phyloP scores from a whole-genome alignment of 2,329 filamentous ascomycete species.

The Trichoderma koningiopsis region DNA sequence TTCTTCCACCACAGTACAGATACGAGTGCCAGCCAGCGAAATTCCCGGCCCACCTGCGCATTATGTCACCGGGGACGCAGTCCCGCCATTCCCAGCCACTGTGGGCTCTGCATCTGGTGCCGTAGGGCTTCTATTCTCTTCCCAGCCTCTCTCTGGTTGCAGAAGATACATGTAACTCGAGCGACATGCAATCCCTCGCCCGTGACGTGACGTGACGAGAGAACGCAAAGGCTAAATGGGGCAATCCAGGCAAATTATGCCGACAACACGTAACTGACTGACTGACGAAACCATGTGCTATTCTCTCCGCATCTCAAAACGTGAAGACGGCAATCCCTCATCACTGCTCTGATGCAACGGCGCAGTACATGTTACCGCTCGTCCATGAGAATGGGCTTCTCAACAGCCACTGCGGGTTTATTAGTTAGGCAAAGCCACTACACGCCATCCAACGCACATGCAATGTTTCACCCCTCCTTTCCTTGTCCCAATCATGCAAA shows the following conservation, averaged over 20 bases:
- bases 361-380: not conserved
- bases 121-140: not conserved
- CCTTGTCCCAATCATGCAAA: not conserved
- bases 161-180: not conserved
- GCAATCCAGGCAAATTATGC: not conserved
- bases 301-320: not conserved
- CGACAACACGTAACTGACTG: not conserved
- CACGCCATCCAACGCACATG: not conserved
- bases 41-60: not conserved
- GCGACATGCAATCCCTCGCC: constrained; percentile 15
- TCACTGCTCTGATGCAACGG: too few relatives aligned
- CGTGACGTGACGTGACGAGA: not conserved
- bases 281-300: not conserved
- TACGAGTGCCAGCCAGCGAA: not conserved
- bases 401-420: not conserved
- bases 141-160: not conserved
- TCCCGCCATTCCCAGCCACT: not conserved
- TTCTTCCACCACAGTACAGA: not conserved
- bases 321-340: not conserved
- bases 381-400: not conserved
- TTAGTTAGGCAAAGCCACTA: not conserved
- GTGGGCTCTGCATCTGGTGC: not conserved
- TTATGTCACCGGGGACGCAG: constrained; percentile 1
- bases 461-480: not conserved
- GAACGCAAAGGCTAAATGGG: not conserved